Conservation (phyloP, 805 yeast genomes). For the Metschnikowia dekortorum region DNA sequence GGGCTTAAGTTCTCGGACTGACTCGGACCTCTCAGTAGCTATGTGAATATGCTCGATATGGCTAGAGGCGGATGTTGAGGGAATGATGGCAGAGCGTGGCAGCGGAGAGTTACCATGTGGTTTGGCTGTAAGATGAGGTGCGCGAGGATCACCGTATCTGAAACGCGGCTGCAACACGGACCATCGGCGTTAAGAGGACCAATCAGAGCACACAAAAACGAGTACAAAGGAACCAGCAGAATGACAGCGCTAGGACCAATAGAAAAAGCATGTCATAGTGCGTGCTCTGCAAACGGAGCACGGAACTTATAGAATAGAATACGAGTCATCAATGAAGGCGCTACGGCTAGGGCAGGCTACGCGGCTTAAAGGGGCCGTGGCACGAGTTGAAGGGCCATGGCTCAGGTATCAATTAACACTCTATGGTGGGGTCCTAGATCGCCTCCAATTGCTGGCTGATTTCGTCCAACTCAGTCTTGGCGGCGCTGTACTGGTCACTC, state of each 20-base stretch:
- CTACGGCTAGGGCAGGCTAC: too few relatives aligned
- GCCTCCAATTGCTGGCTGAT: constrained; percentile 93
- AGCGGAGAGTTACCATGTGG: background rate
- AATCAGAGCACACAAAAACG: background rate
- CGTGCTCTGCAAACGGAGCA: too few relatives aligned
- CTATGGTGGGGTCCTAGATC: constrained; percentile 30
- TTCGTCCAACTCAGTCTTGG: constrained; percentile 93
- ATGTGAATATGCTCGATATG: too few relatives aligned
- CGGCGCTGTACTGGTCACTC: constrained; percentile 71
- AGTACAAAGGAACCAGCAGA: too few relatives aligned
- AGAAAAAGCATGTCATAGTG: too few relatives aligned
- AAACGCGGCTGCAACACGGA: background rate
- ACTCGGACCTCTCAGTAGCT: too few relatives aligned
- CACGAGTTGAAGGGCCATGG: background rate
- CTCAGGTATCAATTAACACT: constrained; percentile 3
- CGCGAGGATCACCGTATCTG: background rate
- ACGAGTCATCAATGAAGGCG: too few relatives aligned
- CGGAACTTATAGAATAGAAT: too few relatives aligned
- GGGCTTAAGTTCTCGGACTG: too few relatives aligned
- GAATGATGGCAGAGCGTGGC: background rate
- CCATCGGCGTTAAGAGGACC: background rate
- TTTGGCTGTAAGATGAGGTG: background rate
- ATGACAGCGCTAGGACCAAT: too few relatives aligned
- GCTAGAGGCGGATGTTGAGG: background rate
- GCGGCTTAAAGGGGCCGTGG: background rate